Evolutionary conservation across 768 basidiomycete genomes (phyloP), one percentile per base, ranked within the genome.

Genomic region (Strobilomyces echinocephalus): DNA sequence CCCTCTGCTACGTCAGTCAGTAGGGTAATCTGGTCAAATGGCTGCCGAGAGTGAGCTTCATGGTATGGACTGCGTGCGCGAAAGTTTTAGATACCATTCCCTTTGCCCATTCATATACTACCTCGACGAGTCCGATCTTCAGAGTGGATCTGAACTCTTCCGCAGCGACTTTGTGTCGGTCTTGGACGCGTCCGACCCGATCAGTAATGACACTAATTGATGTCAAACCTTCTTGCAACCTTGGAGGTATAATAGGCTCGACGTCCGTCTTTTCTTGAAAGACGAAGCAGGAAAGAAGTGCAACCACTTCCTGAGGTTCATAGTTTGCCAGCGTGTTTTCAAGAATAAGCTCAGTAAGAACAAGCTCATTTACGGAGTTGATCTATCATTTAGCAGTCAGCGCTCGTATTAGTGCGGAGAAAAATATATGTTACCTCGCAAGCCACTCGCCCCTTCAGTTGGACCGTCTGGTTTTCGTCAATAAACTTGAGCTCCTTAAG

Each of bases 91-190:
- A 18, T 61, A 95, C 95, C 95, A 95, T 97, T 50, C 97, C 97
- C 69, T 88, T 92, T 0, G 97, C 95, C 97, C 97, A 99, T 70
- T 98, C 97, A 65, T 98, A 97, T 8, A 97, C 97, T 2, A 95
- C 97, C 66, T 99, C 95, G 9, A 91, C 83, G 21, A 99, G 74
- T 8, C 97, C 97, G 56, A 88, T 88, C 69, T 97, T 97, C 61
- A 95, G 81, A 53, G 76, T 82, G 44, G 82, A 79, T 49, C 85
- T 83, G 66, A 88, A 91, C 53, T 84, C 90, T 61, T 88, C 89
- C 28, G 80, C 82, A 46, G 83, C 76, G 0, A 97, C 91, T 64
- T 86, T 87, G 68, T 90, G 81, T 15, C 71, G 69, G 59, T 91
- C 84, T 65, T 98, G 95, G n/a, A 89, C 80, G 11, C 81, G 72